Percentiles rank a stretch among this genome's conserved stretches.
Evolutionary conservation across 106 monocot species (phyloP).

Genomic region (Dendrobium huoshanense): DNA sequence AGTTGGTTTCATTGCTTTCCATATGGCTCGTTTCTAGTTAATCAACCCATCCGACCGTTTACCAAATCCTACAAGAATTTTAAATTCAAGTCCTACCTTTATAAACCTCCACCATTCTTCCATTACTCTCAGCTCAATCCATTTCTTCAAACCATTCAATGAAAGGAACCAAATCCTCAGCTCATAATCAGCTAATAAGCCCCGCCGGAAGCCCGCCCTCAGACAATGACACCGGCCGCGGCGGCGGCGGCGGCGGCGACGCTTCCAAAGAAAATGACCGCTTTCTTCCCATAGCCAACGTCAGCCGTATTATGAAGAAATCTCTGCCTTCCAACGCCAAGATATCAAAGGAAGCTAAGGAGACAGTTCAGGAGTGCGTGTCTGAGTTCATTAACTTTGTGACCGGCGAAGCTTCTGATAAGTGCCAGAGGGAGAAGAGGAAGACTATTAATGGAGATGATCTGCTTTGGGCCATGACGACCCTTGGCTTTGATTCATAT

Average conservation of each 20-base stretch:
- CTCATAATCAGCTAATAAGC: not conserved
- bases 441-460: conserved; percentile 73
- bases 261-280: conserved; percentile 23
- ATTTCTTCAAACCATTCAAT: not conserved
- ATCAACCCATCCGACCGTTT: too few relatives aligned
- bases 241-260: too few relatives aligned
- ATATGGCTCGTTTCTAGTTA: too few relatives aligned
- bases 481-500: conserved; percentile 35
- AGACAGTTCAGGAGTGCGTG: conserved; percentile 70
- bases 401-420: conserved; percentile 68
- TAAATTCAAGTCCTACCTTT: too few relatives aligned
- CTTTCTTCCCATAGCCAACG: conserved; percentile 46
- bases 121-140: too few relatives aligned
- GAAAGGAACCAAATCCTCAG: conserved; percentile 8
- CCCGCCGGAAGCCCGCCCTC: conserved; percentile 14
- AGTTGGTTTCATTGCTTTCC: too few relatives aligned
- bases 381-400: conserved; percentile 79
- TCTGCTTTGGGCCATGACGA: conserved; percentile 69
- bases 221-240: not conserved
- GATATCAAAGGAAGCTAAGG: conserved; percentile 72
- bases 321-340: conserved; percentile 65
- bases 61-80: too few relatives aligned
- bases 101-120: too few relatives aligned
- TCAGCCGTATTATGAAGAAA: conserved; percentile 39
- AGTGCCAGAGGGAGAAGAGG: conserved; percentile 71